These are phyloP conservation scores for Nitzschia palea DNA, from an alignment of 108 stramenopile species.

Conservation along the genomic window DNA sequence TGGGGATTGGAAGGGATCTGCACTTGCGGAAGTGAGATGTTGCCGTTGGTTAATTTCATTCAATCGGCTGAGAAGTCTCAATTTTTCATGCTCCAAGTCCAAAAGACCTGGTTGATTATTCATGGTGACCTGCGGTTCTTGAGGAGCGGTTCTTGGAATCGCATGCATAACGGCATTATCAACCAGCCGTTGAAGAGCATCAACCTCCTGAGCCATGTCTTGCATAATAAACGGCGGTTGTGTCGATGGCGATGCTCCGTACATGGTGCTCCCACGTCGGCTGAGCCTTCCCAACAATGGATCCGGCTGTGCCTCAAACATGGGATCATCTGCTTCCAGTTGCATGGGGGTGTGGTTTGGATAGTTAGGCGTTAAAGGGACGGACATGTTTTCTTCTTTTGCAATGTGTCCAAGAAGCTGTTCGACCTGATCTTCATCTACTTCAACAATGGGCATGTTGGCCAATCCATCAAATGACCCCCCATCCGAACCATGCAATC, in stretches of 20 bases:
- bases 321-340: not conserved
- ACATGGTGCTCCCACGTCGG: not conserved
- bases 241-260: not conserved
- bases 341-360: not conserved
- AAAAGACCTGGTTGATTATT: not conserved
- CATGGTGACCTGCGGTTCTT: not conserved
- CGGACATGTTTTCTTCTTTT: not conserved
- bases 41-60: constrained; percentile 18
- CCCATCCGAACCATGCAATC: not conserved
- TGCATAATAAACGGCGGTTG: not conserved
- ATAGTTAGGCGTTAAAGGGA: not conserved
- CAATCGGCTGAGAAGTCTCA: constrained; percentile 20
- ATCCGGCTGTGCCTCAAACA: constrained; percentile 9
- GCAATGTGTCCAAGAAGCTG: not conserved
- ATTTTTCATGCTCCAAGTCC: constrained; percentile 22
- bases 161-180: constrained; percentile 1
- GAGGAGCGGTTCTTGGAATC: not conserved
- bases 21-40: not conserved
- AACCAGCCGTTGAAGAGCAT: not conserved
- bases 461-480: constrained; percentile 6
- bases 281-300: not conserved
- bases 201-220: not conserved
- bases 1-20: not conserved
- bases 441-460: constrained; percentile 12
- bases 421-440: constrained; percentile 7